phyloP scores from a whole-genome alignment of 2,329 filamentous ascomycete species.

The Colletotrichum sp. region DNA sequence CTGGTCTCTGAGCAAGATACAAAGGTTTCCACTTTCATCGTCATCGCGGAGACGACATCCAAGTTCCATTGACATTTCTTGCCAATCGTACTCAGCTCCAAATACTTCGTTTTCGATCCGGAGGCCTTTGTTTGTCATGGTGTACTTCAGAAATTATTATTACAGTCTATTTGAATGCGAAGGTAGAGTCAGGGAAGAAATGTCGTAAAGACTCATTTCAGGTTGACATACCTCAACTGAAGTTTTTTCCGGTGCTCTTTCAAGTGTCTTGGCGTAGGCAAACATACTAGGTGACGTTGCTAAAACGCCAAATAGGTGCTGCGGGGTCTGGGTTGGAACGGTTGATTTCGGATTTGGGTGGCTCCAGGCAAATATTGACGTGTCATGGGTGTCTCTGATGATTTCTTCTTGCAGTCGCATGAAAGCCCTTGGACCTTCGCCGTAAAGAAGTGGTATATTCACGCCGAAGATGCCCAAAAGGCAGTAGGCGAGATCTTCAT shows the following conservation, averaged over 20 bases:
- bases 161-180: background rate
- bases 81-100: too few species aligned
- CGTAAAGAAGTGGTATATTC: conserved; percentile 29
- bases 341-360: background rate
- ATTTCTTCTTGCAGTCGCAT: conserved; percentile 16
- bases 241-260: background rate
- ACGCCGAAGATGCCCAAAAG: conserved; percentile 29
- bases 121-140: too few species aligned
- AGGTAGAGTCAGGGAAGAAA: background rate
- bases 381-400: background rate
- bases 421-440: conserved; percentile 27
- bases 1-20: too few species aligned
- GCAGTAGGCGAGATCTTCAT: conserved; percentile 28
- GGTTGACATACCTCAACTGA: background rate
- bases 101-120: too few species aligned
- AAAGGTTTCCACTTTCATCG: too few species aligned
- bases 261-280: background rate
- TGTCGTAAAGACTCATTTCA: too few species aligned
- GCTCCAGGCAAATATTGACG: background rate
- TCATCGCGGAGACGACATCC: too few species aligned
- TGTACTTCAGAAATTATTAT: too few species aligned
- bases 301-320: background rate
- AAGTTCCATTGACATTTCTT: too few species aligned
- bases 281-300: background rate
- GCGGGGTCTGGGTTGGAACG: background rate